Conservation (phyloP, 441 rosid species). For the Populus hybrid region DNA sequence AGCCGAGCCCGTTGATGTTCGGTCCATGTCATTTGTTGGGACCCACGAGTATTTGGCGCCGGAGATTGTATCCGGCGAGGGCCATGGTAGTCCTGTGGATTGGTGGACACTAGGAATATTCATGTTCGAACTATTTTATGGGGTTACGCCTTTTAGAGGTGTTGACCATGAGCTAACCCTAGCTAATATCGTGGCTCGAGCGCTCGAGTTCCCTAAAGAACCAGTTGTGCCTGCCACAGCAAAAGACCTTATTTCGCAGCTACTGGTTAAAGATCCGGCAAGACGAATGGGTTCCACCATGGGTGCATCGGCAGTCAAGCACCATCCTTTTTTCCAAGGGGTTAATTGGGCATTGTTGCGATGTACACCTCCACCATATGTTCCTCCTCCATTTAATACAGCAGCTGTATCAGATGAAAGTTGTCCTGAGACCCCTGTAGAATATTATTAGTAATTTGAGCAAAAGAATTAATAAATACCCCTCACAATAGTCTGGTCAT, state of each 20-base stretch:
- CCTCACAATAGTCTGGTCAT: not conserved
- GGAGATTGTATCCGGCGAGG: slow-evolving; percentile 61
- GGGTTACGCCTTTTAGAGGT: slow-evolving; percentile 76
- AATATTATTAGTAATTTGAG: slow-evolving; percentile 47
- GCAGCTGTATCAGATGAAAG: slow-evolving; percentile 57
- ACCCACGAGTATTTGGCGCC: slow-evolving; percentile 60
- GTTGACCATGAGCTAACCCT: slow-evolving; percentile 80
- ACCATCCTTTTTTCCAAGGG: slow-evolving; percentile 76
- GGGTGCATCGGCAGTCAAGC: slow-evolving; percentile 79
- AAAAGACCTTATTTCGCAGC: slow-evolving; percentile 63
- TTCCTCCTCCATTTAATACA: slow-evolving; percentile 61
- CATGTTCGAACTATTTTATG: slow-evolving; percentile 70
- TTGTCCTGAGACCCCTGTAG: slow-evolving; percentile 63
- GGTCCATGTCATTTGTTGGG: slow-evolving; percentile 90
- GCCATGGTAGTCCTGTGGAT: slow-evolving; percentile 82
- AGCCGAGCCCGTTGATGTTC: slow-evolving; percentile 72
- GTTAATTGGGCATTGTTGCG: slow-evolving; percentile 86
- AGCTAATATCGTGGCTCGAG: slow-evolving; percentile 64
- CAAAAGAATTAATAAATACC: not conserved
- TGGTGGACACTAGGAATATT: slow-evolving; percentile 96
- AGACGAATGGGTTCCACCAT: slow-evolving; percentile 66
- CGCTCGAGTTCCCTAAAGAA: slow-evolving; percentile 42
- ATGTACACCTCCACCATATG: slow-evolving; percentile 67
- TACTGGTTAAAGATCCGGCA: slow-evolving; percentile 63
- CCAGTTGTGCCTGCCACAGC: slow-evolving; percentile 54